Conservation (phyloP, 2,329 filamentous ascomycete species). For the Colletotrichum sp. region DNA sequence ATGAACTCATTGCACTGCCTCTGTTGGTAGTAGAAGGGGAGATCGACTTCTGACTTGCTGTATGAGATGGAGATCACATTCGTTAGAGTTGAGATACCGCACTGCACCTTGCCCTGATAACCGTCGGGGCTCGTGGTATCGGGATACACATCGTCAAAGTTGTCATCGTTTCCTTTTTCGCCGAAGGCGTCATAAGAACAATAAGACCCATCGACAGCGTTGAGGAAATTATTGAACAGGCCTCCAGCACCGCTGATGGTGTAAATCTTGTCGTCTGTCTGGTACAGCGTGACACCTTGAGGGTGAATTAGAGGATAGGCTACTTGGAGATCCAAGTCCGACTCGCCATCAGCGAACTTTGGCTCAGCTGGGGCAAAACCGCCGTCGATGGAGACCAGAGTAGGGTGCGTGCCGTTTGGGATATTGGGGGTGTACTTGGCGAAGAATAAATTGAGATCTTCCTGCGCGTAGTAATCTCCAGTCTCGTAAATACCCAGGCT, state of each 20-base stretch:
- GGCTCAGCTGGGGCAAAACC: background rate
- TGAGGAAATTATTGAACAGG: background rate
- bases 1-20: background rate
- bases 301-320: background rate
- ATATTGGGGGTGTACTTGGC: background rate
- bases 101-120: background rate
- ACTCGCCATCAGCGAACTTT: background rate
- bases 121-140: background rate
- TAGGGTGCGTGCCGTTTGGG: background rate
- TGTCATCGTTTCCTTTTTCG: background rate
- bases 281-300: background rate
- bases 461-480: background rate
- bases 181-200: background rate
- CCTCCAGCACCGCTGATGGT: background rate
- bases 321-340: background rate
- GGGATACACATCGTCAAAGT: background rate
- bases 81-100: background rate
- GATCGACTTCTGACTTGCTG: background rate
- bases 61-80: background rate
- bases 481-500: background rate
- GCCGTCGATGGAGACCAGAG: background rate
- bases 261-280: background rate
- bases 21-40: background rate
- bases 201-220: background rate
- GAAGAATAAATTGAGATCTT: background rate